These are phyloP conservation scores for Aspergillus oerlinghausenensis DNA, from an alignment of 2,329 filamentous ascomycete species.

Conservation along the genomic window DNA sequence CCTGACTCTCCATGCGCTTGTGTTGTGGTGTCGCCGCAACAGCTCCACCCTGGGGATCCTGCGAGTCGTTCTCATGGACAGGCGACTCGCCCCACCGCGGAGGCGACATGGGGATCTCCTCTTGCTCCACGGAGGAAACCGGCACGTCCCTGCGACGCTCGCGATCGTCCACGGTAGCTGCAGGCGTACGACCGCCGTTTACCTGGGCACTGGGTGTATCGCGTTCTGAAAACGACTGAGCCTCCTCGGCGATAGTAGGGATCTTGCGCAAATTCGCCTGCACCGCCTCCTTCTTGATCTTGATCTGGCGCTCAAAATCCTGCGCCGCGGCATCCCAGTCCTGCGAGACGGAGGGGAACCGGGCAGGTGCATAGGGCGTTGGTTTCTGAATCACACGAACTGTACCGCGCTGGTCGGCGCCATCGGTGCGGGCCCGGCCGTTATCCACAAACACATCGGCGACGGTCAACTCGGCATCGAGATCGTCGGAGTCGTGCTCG, in stretches of 20 bases:
- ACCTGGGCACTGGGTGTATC: not conserved
- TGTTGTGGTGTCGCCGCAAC: constrained; percentile 6
- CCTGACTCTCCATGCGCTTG: constrained; percentile 22
- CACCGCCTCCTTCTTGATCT: constrained; percentile 12
- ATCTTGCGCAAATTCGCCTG: constrained; percentile 9
- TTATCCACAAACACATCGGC: constrained; percentile 37
- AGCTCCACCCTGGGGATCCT: not conserved
- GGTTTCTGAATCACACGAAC: constrained; percentile 34
- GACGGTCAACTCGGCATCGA: constrained; percentile 31
- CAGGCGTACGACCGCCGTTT: not conserved
- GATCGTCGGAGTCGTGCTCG: constrained; percentile 26
- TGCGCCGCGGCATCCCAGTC: constrained; percentile 30
- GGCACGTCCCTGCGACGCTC: constrained; percentile 18
- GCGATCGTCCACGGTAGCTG: not conserved
- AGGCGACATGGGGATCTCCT: constrained; percentile 17
- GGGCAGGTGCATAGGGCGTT: constrained; percentile 15
- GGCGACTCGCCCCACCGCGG: constrained; percentile 3
- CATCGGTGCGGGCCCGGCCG: constrained; percentile 31
- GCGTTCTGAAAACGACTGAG: not conserved
- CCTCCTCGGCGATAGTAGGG: constrained; percentile 16
- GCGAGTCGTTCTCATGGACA: constrained; percentile 2
- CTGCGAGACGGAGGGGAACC: constrained; percentile 32
- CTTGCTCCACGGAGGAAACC: constrained; percentile 25
- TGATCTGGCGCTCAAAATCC: constrained; percentile 13
- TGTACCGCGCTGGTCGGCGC: constrained; percentile 31